Conservation (phyloP, 1,139 yeast genomes). For the Geotrichum candidum region DNA sequence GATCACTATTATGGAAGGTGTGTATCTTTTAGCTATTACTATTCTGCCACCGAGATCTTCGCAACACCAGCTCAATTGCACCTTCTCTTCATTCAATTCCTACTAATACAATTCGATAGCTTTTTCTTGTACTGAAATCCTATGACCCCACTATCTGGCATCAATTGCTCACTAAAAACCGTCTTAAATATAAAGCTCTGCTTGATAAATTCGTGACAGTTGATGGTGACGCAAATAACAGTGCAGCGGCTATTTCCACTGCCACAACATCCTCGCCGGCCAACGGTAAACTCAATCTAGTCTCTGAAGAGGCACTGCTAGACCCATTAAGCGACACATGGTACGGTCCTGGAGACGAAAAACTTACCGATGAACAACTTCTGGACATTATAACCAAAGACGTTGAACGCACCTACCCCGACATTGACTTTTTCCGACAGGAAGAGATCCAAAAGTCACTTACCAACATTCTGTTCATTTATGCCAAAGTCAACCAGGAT, state of each 20-base stretch:
- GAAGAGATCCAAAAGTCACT: constrained; percentile 34
- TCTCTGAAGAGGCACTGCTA: constrained; percentile 1
- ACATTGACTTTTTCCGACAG: constrained; percentile 43
- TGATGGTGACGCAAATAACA: not conserved
- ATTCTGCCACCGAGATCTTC: not conserved
- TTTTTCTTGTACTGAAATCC: constrained; percentile 14
- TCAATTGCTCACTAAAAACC: constrained; percentile 1
- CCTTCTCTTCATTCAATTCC: not conserved
- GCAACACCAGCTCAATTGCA: not conserved
- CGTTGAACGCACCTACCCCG: constrained; percentile 56
- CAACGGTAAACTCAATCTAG: not conserved
- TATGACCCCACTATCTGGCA: constrained; percentile 10
- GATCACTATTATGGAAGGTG: constrained; percentile 28
- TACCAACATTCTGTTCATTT: constrained; percentile 45
- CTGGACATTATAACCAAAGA: constrained; percentile 37
- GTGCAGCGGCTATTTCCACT: not conserved
- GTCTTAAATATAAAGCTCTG: constrained; percentile 9
- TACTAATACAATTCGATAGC: not conserved
- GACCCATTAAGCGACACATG: constrained; percentile 9
- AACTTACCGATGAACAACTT: constrained; percentile 25
- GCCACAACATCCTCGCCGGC: not conserved
- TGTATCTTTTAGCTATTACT: constrained; percentile 13
- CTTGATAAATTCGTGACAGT: not conserved
- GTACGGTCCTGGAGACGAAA: constrained; percentile 18
- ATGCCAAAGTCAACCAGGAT: constrained; percentile 45